These are phyloP conservation scores for Picochlorum costavermella DNA, from an alignment of 139 green algal genomes.

Conservation along the genomic window DNA sequence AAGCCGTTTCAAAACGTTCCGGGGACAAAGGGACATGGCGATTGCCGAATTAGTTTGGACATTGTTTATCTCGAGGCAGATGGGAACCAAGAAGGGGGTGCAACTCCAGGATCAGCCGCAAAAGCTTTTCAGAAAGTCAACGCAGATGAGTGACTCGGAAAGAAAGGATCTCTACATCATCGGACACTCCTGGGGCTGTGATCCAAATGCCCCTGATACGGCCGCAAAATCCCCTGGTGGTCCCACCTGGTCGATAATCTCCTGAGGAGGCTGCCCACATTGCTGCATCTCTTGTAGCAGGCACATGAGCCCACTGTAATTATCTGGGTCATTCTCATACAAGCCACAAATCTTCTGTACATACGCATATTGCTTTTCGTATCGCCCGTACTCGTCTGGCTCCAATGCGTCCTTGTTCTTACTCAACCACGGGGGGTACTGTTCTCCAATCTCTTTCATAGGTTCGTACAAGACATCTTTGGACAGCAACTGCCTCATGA, in stretches of 20 bases:
- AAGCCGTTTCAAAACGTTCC: too few species aligned
- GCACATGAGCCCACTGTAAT: constrained; percentile 52
- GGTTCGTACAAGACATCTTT: constrained; percentile 82
- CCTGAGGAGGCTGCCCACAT: constrained; percentile 64
- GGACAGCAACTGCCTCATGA: constrained; percentile 79
- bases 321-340: constrained; percentile 57
- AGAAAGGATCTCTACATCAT: too few species aligned
- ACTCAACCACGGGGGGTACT: constrained; percentile 73
- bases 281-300: constrained; percentile 81
- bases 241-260: constrained; percentile 74
- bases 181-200: too few species aligned
- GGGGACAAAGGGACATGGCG: too few species aligned
- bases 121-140: too few species aligned
- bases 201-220: too few species aligned
- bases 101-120: too few species aligned
- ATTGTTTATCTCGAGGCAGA: too few species aligned
- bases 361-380: constrained; percentile 52
- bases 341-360: constrained; percentile 56
- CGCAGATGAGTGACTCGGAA: too few species aligned
- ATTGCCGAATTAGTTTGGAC: too few species aligned
- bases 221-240: constrained; percentile 24
- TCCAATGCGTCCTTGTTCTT: constrained; percentile 31
- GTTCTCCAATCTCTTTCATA: constrained; percentile 71
- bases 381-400: constrained; percentile 42
- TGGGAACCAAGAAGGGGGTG: too few species aligned